Base-by-base conservation (phyloP, 768 basidiomycete genomes). In the Amanita muscaria region DNA sequence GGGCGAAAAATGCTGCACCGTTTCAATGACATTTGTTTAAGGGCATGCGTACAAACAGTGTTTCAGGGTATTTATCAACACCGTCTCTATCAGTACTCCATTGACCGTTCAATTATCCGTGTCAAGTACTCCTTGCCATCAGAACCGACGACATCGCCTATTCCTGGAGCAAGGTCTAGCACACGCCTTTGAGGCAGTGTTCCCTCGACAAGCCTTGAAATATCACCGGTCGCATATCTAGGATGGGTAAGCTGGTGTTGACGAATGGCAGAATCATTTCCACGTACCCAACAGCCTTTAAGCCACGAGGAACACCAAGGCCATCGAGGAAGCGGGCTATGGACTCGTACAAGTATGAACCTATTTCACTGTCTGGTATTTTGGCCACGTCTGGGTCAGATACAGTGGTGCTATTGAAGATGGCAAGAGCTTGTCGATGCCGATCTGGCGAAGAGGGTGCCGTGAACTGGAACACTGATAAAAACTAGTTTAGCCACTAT, bases 101-200 rank as follows among this genome's bases (percentile, higher is more conserved):
- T 62, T 6, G 88, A 87, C 44, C 66, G 73, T 57, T 88, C 81
- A 56, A 97, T 73, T 58, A 97, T 93, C 51, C 62, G 72, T 16
- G 80, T 78, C 54, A 97, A 63, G 64, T 92, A 85, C 56, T 89
- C 80, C 53, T 69, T 75, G 33, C 90, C 90, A 59, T 93, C 88
- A 34, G 82, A 83, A 23, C 82, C 88, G 19, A 77, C 77, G 24
- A 91, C 71, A 55, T 89, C 77, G 8, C 88, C 87, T 52, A 94
- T 81, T 39, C 87, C 84, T 12, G 93, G 94, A 6, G 94, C 94
- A 22, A 98, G 71, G 60, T 96, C 92, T 50, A 98, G 62, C 4
- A 98, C 93, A 14, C 93, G 75, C 44, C 90, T 67, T 63, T 98
- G 94, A 12, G 94, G 94, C 36, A 98, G 59, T 15, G 93, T 89